Conservation (phyloP, 2,329 filamentous ascomycete genomes). For the Didymella arachidicola region DNA sequence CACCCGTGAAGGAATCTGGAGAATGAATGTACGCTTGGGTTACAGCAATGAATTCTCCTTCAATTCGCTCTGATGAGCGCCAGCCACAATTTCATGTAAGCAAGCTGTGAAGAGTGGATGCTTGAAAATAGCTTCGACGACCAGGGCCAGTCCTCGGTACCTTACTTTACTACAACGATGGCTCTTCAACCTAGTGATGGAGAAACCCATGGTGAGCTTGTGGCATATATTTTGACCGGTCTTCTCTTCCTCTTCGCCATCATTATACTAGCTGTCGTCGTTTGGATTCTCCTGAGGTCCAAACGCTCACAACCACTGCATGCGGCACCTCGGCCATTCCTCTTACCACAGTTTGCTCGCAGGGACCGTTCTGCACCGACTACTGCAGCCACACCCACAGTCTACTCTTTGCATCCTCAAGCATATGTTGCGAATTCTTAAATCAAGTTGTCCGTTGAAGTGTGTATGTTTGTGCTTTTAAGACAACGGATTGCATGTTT, state of each 20-base stretch:
- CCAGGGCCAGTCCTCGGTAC: neutral
- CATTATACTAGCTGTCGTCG: neutral
- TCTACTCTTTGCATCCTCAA: neutral
- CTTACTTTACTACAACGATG: neutral
- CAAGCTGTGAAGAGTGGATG: neutral
- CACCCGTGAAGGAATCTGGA: slow-evolving; percentile 23
- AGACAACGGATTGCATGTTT: neutral
- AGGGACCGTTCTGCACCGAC: neutral
- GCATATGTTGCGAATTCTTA: neutral
- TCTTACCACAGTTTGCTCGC: neutral
- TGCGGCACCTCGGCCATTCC: neutral
- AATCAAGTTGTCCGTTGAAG: neutral
- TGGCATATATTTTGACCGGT: neutral
- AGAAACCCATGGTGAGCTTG: neutral
- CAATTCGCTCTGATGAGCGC: neutral
- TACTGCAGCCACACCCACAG: neutral
- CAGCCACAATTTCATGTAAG: too few species aligned
- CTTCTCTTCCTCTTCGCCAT: neutral
- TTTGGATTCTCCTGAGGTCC: neutral
- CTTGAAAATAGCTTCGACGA: neutral
- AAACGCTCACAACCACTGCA: neutral
- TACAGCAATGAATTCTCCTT: neutral
- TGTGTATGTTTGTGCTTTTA: neutral
- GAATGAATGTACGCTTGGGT: slow-evolving; percentile 10
- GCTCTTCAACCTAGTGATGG: neutral